A percentile compares a stretch with the other conserved stretches of the same genome.
phyloP scores from a whole-genome alignment of 1,284 basidiomycete species.

The Schizopora paradoxa region DNA sequence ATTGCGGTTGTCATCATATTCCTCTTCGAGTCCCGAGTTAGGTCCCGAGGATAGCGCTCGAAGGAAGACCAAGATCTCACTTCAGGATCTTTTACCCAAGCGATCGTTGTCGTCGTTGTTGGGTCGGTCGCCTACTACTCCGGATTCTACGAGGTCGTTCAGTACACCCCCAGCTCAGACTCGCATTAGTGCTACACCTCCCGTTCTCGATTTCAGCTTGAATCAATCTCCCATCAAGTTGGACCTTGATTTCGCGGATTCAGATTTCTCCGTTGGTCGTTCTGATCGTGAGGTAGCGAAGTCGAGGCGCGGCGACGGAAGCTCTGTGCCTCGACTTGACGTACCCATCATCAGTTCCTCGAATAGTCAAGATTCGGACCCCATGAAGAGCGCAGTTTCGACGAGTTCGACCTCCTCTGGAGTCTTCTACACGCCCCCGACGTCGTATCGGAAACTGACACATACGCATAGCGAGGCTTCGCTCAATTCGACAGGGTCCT shows the following conservation, averaged over 20 bases:
- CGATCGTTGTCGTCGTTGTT: conserved; percentile 16
- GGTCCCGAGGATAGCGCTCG: not conserved
- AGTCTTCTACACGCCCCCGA: conserved; percentile 17
- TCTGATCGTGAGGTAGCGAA: no score
- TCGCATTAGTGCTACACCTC: conserved; percentile 4
- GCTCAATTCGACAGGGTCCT: conserved; percentile 5
- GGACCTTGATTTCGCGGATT: conserved; percentile 3
- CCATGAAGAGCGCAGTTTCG: conserved; percentile 4
- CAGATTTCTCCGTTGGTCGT: not conserved
- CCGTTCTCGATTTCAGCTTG: conserved; percentile 13
- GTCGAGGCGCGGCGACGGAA: no score
- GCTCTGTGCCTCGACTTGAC: no score
- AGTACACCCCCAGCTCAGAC: not conserved
- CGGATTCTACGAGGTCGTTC: not conserved
- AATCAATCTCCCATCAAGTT: conserved; percentile 7
- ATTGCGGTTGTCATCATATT: conserved; percentile 9
- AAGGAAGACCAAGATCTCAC: conserved; percentile 15
- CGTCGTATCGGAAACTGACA: conserved; percentile 7
- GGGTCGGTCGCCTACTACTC: conserved; percentile 4
- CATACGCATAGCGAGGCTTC: not conserved
- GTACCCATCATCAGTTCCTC: not conserved
- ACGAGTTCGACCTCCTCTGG: conserved; percentile 13
- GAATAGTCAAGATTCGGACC: not conserved
- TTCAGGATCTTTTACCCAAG: conserved; percentile 12
- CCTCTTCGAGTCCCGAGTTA: conserved; percentile 14